Percentiles rank a stretch among this genome's conserved stretches.
These are phyloP conservation scores for Peronospora belbahrii DNA, from an alignment of 352 stramenopile species.

Conservation along the genomic window DNA sequence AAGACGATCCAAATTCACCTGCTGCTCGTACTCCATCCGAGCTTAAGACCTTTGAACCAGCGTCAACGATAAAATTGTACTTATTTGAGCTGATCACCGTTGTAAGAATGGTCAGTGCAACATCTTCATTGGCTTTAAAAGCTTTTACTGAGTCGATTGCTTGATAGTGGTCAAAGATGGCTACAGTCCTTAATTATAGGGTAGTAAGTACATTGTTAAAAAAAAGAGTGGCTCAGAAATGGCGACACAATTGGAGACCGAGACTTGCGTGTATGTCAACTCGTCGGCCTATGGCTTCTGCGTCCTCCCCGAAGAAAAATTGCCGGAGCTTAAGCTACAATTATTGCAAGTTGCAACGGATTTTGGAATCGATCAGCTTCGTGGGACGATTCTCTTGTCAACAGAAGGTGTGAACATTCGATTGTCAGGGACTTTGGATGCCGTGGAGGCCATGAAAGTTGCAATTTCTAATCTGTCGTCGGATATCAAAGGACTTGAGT, in stretches of 20 bases:
- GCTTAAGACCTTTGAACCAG: constrained; percentile 64
- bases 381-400: constrained; percentile 60
- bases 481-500: constrained; percentile 39
- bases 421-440: constrained; percentile 35
- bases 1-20: constrained; percentile 39
- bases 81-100: constrained; percentile 71
- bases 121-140: constrained; percentile 47
- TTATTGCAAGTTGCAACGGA: constrained; percentile 22
- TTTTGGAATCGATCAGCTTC: constrained; percentile 32
- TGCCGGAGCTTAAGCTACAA: constrained; percentile 33
- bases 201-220: constrained; percentile 1
- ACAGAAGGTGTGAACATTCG: constrained; percentile 64
- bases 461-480: constrained; percentile 32
- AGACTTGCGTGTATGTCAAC: constrained; percentile 31
- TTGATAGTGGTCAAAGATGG: no score
- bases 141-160: no score
- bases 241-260: neutral
- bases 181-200: no score
- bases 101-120: constrained; percentile 45
- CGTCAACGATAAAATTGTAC: constrained; percentile 69
- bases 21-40: constrained; percentile 31
- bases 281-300: constrained; percentile 73
- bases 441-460: constrained; percentile 43
- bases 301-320: constrained; percentile 28
- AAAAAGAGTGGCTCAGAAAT: constrained; percentile 15